phyloP scores from a whole-genome alignment of 1,139 yeast genomes.

The Eremothecium gossypii region DNA sequence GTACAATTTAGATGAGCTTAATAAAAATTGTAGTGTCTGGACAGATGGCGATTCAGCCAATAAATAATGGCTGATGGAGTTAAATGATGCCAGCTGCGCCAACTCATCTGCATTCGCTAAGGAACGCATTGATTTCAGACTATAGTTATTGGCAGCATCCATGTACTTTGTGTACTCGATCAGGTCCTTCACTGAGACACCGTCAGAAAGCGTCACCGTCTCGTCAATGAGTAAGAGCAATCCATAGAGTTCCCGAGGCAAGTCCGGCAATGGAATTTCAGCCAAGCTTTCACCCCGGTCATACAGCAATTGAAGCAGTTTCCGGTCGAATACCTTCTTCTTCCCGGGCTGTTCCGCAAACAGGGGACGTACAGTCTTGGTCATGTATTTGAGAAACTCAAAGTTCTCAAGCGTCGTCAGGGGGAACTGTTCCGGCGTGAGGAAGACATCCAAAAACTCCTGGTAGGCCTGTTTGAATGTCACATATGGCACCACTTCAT shows the following conservation, averaged over 20 bases:
- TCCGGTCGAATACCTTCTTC: slow-evolving; percentile 7
- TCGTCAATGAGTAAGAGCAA: slow-evolving; percentile 13
- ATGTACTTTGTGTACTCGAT: slow-evolving; percentile 13
- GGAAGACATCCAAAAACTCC: slow-evolving; percentile 13
- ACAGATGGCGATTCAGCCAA: slow-evolving; percentile 1
- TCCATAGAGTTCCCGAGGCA: slow-evolving; percentile 8
- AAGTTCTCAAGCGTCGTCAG: slow-evolving; percentile 13
- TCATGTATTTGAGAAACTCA: slow-evolving; percentile 12
- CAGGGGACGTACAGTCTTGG: slow-evolving; percentile 5
- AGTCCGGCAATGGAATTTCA: slow-evolving; percentile 6
- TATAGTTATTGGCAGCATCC: slow-evolving; percentile 11
- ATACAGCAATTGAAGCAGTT: slow-evolving; percentile 18
- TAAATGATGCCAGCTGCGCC: slow-evolving; percentile 20
- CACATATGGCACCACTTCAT: slow-evolving; percentile 21
- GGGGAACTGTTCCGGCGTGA: slow-evolving; percentile 13
- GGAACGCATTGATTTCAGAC: slow-evolving; percentile 15
- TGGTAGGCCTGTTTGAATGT: slow-evolving; percentile 9
- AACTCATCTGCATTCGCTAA: slow-evolving; percentile 16
- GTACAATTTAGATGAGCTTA: slow-evolving; percentile 11
- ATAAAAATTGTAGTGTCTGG: slow-evolving; percentile 6
- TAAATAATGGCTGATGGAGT: slow-evolving; percentile 13
- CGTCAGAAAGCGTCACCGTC: slow-evolving; percentile 6
- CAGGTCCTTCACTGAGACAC: slow-evolving; percentile 11
- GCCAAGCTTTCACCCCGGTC: slow-evolving; percentile 13
- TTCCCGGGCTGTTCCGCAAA: slow-evolving; percentile 1